Base-by-base conservation (phyloP, 2,329 filamentous ascomycete genomes). In the Colletotrichum plurivorum region DNA sequence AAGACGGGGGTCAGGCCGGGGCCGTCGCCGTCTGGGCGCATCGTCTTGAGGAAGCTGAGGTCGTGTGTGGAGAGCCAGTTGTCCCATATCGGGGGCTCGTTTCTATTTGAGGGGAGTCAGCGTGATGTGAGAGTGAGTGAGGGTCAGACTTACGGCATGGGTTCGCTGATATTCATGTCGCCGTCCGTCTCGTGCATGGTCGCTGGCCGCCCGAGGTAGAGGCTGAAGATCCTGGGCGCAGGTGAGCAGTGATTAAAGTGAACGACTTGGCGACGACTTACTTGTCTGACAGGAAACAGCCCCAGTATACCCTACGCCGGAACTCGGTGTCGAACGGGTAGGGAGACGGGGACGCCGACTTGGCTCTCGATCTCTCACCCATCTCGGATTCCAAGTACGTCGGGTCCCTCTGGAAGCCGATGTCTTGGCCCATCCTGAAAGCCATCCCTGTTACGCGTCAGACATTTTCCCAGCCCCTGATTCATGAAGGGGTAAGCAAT, bases 341-440 rank as follows among this genome's bases (percentile, higher is more conserved):
- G 13, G 75, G 72, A 0, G 60, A 46, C 0, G 72, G 71, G 0
- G 63, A 51, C 0, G 72, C 71, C 2, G 54, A 58, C 1, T 75
- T 25, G 4, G 27, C 27, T 31, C 27, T 64, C 0, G 76, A 72
- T 3, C 54, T 56, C 8, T 75, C 71, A 16, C 16, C 41, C 41
- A 43, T 43, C 13, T 72, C 59, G 0, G 65, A 62, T 2, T 73
- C 49, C 73, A 73, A 76, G 12, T 64, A 55, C 18, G 71, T 70
- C 3, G 75, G 73, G 15, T 76, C 75, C 67, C 71, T 72, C 48
- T 78, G 75, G 31, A 78, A 74, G 7, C 76, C 76, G 12, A 78
- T 60, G 41, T 78, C 76, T 43, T 77, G 75, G 1, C 73, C 76
- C 72, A 78, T 77, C 9, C 76, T 74, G 62, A 78, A 78, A 8